A percentile compares a stretch with the other conserved stretches of the same genome.
phyloP scores from a whole-genome alignment of 129 eudicot species.

The Artemisia annua region DNA sequence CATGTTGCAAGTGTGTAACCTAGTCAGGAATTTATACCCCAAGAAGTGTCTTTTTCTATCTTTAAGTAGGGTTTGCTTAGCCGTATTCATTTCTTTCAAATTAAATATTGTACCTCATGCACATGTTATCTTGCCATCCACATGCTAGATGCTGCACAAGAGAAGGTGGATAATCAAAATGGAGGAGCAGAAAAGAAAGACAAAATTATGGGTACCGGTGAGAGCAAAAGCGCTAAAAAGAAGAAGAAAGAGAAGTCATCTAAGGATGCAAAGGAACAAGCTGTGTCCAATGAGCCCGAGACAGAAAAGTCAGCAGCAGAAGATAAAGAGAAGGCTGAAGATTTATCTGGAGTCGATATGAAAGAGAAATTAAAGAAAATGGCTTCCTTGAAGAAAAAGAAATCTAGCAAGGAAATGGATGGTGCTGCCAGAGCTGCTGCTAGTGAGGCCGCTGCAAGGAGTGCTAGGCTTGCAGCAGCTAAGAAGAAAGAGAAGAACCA shows the following conservation, averaged over 20 bases:
- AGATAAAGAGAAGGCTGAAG: constrained; percentile 56
- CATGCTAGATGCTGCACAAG: constrained; percentile 50
- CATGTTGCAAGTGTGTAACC: neutral
- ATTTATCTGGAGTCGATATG: constrained; percentile 54
- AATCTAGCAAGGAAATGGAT: constrained; percentile 85
- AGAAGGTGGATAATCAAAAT: constrained; percentile 45
- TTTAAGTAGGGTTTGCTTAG: too few relatives aligned
- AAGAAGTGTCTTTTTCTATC: too few relatives aligned
- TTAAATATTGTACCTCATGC: too few relatives aligned
- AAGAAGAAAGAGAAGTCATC: constrained; percentile 81
- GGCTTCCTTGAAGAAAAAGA: constrained; percentile 85
- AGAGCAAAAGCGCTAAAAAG: constrained; percentile 77
- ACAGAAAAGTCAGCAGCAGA: constrained; percentile 37
- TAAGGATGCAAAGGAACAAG: constrained; percentile 65
- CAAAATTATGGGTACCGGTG: constrained; percentile 40
- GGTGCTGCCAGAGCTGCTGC: constrained; percentile 85
- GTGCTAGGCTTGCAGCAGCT: constrained; percentile 81
- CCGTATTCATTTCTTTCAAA: too few relatives aligned
- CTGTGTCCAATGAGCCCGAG: constrained; percentile 43
- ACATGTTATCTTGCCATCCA: neutral
- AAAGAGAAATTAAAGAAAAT: constrained; percentile 78
- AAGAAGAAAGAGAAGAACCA: constrained; percentile 97
- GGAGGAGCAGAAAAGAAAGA: constrained; percentile 67
- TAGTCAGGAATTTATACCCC: neutral
- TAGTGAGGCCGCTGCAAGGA: constrained; percentile 93